These are phyloP conservation scores for Diaporthe australafricana DNA, from an alignment of 2,329 filamentous ascomycete species.

Conservation along the genomic window DNA sequence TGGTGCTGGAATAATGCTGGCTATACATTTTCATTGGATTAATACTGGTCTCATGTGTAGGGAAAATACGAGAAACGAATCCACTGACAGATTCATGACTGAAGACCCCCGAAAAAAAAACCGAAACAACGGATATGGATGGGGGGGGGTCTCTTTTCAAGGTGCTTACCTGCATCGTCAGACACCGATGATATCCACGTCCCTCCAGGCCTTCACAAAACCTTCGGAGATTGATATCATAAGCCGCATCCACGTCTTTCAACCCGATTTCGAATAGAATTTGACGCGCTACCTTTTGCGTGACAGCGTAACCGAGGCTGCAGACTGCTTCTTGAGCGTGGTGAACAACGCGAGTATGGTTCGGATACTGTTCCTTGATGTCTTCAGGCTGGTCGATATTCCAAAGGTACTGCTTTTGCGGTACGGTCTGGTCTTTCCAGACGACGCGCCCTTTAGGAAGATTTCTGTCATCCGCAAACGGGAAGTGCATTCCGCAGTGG, in stretches of 20 bases:
- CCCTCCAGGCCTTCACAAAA: slow-evolving; percentile 54
- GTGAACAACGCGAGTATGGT: slow-evolving; percentile 56
- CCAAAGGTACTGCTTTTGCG: slow-evolving; percentile 47
- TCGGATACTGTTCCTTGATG: slow-evolving; percentile 47
- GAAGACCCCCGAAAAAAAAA: no score
- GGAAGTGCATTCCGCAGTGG: slow-evolving; percentile 55
- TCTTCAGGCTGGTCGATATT: slow-evolving; percentile 47
- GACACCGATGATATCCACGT: slow-evolving; percentile 50
- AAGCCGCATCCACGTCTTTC: slow-evolving; percentile 48
- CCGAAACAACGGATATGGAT: no score
- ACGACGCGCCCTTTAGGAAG: slow-evolving; percentile 48
- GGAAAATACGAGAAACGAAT: no score
- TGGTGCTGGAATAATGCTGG: slow-evolving; percentile 61
- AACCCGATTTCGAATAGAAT: slow-evolving; percentile 55
- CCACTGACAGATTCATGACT: no score
- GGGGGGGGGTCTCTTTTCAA: no score
- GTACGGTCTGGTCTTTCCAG: slow-evolving; percentile 48
- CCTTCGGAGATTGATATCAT: slow-evolving; percentile 55
- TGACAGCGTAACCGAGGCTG: slow-evolving; percentile 55
- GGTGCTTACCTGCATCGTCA: slow-evolving; percentile 49
- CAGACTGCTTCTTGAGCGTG: slow-evolving; percentile 54
- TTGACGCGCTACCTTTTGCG: slow-evolving; percentile 52
- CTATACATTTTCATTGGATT: no score
- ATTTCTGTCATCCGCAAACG: slow-evolving; percentile 36
- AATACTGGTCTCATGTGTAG: no score